Evolutionary conservation across 2,329 filamentous ascomycete genomes (phyloP).

Genomic region (Xylaria sp.): DNA sequence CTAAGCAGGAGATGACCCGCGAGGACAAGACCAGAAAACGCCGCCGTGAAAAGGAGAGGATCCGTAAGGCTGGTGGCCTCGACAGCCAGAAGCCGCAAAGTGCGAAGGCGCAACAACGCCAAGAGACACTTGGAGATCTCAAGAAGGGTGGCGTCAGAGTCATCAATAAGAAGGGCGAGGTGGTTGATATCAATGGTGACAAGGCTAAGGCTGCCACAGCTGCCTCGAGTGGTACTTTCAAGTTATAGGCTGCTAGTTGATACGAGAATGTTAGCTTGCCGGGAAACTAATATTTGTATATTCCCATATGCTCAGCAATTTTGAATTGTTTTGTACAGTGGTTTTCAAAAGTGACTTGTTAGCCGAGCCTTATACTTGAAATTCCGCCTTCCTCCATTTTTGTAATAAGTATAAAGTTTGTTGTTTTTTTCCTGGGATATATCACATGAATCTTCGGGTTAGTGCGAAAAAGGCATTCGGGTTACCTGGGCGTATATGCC

Average conservation of each 20-base stretch:
- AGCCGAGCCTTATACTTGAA: no score
- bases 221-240: slow-evolving; percentile 63
- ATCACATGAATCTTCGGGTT: no score
- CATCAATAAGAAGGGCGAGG: slow-evolving; percentile 86
- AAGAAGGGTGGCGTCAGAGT: slow-evolving; percentile 83
- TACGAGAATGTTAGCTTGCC: neutral
- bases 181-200: slow-evolving; percentile 83
- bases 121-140: slow-evolving; percentile 53
- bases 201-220: slow-evolving; percentile 63
- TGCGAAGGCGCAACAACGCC: slow-evolving; percentile 64
- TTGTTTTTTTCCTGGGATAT: no score
- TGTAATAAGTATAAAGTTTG: no score
- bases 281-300: neutral
- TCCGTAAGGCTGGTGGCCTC: slow-evolving; percentile 68
- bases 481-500: no score
- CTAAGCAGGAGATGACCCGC: slow-evolving; percentile 83
- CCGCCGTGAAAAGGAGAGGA: slow-evolving; percentile 84
- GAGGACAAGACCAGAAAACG: slow-evolving; percentile 82
- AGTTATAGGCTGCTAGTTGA: slow-evolving; percentile 52
- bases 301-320: neutral
- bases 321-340: neutral
- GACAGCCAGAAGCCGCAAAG: slow-evolving; percentile 55
- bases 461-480: no score
- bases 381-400: no score
- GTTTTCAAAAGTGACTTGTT: neutral